Conservation (phyloP, 2,329 filamentous ascomycete species). For the Diaporthe citrichinensis region DNA sequence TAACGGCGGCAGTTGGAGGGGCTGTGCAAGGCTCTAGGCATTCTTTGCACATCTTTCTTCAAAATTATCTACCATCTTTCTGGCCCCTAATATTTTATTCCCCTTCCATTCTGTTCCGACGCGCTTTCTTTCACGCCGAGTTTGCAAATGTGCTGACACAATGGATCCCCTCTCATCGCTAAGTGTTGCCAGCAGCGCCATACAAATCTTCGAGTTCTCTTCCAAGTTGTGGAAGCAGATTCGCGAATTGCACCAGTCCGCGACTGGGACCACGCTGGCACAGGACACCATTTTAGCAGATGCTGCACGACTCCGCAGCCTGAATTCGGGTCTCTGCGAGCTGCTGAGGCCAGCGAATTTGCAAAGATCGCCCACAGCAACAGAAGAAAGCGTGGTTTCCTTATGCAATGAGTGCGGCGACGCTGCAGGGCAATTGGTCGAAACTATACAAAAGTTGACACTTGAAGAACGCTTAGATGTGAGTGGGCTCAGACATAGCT, state of each 20-base stretch:
- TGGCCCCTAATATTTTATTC: too few species aligned
- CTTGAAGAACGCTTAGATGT: not conserved
- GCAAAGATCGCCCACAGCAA: not conserved
- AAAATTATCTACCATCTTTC: not conserved
- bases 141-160: too few species aligned
- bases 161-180: constrained; percentile 1
- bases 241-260: not conserved
- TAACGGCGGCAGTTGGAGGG: not conserved
- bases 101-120: too few species aligned
- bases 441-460: not conserved
- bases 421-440: not conserved
- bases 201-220: not conserved
- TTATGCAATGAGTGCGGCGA: not conserved
- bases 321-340: not conserved
- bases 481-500: not conserved
- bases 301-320: not conserved
- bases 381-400: not conserved
- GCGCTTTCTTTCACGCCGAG: too few species aligned
- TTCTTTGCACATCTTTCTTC: too few species aligned
- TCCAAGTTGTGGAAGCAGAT: not conserved
- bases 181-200: not conserved
- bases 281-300: not conserved
- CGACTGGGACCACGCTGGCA: not conserved
- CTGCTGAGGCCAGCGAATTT: not conserved
- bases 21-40: too few species aligned